Conservation (phyloP, 2,329 filamentous ascomycete species). For the Fusarium sp. region DNA sequence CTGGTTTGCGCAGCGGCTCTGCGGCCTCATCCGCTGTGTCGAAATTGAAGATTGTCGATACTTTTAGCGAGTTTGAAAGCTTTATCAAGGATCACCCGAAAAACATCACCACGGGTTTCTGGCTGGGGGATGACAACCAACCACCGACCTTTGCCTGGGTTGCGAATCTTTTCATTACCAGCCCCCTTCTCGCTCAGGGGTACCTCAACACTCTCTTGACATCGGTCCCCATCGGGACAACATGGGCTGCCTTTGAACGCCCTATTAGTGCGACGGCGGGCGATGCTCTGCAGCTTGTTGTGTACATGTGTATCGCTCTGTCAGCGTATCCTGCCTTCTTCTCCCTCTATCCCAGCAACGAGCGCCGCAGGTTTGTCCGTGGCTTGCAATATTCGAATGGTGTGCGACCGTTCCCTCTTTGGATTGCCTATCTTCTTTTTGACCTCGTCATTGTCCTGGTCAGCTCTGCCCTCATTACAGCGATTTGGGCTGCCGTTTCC, state of each 20-base stretch:
- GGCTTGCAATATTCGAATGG: slow-evolving; percentile 93
- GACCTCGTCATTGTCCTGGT: slow-evolving; percentile 80
- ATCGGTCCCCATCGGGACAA: slow-evolving; percentile 76
- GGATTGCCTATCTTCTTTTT: slow-evolving; percentile 85
- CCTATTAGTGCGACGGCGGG: slow-evolving; percentile 78
- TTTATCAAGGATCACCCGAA: slow-evolving; percentile 72
- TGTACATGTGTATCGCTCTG: slow-evolving; percentile 86
- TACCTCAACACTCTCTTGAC: slow-evolving; percentile 74
- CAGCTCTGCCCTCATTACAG: slow-evolving; percentile 73
- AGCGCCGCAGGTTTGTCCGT: slow-evolving; percentile 82
- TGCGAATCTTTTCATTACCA: slow-evolving; percentile 70
- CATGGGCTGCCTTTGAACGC: slow-evolving; percentile 80
- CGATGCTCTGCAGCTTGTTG: slow-evolving; percentile 80
- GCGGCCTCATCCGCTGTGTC: slow-evolving; percentile 33
- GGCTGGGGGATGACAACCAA: slow-evolving; percentile 72
- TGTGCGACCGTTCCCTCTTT: slow-evolving; percentile 83
- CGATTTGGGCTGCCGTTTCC: slow-evolving; percentile 75
- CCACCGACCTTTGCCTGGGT: slow-evolving; percentile 78
- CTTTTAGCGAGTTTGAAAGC: slow-evolving; percentile 74
- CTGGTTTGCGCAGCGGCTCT: slow-evolving; percentile 37
- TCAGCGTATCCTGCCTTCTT: slow-evolving; percentile 88
- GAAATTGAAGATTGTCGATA: slow-evolving; percentile 68
- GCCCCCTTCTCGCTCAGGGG: slow-evolving; percentile 73
- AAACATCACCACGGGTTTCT: slow-evolving; percentile 81
- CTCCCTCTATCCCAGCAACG: slow-evolving; percentile 87